Base-by-base conservation (phyloP, 192 early-diverging fungal species). In the Entophlyctis luteolus region DNA sequence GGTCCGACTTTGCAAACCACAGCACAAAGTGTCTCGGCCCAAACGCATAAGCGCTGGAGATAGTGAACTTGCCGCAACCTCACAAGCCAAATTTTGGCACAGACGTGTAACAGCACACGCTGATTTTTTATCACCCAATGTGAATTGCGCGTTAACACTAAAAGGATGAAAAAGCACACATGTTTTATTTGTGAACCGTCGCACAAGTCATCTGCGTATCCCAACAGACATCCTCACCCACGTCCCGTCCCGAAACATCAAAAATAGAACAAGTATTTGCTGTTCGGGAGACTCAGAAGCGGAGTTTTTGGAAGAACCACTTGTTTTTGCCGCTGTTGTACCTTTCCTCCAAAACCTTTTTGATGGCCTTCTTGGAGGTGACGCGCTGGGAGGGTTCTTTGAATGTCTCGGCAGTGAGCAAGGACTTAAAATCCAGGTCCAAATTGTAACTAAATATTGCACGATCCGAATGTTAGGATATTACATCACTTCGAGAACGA, bases 301-400 rank as follows among this genome's bases (percentile, higher is more conserved):
- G 80, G 70, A 99, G 92, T 89, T 99, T 99, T 84, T 90, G 89
- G 86, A 99, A 99, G 93, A 99, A 99, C 97, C 97, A 99, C 88
- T 94, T 94, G 90, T 96, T 98, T 91, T 98, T 99, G 80, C 97
- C 97, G 72, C 86, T 83, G 76, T 90, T 87, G 87, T 98, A 95
- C 76, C 93, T 89, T 84, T 97, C 93, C 88, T 98, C 87, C 75
- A 99, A 93, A 67, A 91, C 84, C 86, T 89, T 91, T 86, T 91
- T 95, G 81, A 99, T 83, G 74, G 87, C 87, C 87, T 95, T 95
- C 85, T 90, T 93, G 82, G 94, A 87, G 35, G 85, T 83, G 56
- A 86, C 73, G 70, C 93, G 88, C 83, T 96, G 93, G 73, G 92
- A 78, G 59, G 91, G 92, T 82, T 98, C 97, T 84, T 93, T 92